Conservation (phyloP, 140 eudicot species). For the Bidens hawaiensis region DNA sequence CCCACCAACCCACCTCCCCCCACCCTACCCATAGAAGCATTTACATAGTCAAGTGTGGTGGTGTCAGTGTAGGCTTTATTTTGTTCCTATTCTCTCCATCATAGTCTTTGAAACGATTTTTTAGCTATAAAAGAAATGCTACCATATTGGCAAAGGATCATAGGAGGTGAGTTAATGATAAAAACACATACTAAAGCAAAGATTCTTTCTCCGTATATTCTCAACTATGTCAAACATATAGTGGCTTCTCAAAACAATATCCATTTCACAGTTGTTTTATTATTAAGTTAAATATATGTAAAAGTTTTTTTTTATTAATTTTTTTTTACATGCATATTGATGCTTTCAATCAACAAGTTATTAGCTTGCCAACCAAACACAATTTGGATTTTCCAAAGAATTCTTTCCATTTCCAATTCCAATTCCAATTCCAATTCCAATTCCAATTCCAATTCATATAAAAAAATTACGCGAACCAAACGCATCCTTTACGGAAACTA, state of each 20-base stretch:
- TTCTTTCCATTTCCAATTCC: too few species aligned
- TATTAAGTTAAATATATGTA: neutral
- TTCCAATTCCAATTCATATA: too few species aligned
- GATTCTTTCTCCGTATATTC: conserved; percentile 9
- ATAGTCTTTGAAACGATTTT: neutral
- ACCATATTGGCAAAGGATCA: conserved; percentile 2
- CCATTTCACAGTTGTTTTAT: neutral
- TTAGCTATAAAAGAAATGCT: conserved; percentile 14
- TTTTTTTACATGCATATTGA: too few species aligned
- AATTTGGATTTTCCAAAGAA: too few species aligned
- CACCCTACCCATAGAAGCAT: conserved; percentile 13
- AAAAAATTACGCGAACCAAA: too few species aligned
- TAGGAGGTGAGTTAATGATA: neutral
- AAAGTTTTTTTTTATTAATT: too few species aligned
- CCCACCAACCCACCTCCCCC: conserved; percentile 17
- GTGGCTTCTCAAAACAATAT: conserved; percentile 9
- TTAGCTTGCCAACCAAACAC: too few species aligned
- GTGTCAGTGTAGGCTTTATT: conserved; percentile 16
- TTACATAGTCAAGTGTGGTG: conserved; percentile 7
- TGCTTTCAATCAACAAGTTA: too few species aligned
- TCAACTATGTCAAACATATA: neutral
- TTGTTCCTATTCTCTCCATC: conserved; percentile 11
- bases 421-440: too few species aligned
- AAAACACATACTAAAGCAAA: neutral
- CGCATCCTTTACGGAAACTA: too few species aligned